Base-by-base conservation (phyloP, 2,329 filamentous ascomycete genomes). In the Pezicula radicicola region DNA sequence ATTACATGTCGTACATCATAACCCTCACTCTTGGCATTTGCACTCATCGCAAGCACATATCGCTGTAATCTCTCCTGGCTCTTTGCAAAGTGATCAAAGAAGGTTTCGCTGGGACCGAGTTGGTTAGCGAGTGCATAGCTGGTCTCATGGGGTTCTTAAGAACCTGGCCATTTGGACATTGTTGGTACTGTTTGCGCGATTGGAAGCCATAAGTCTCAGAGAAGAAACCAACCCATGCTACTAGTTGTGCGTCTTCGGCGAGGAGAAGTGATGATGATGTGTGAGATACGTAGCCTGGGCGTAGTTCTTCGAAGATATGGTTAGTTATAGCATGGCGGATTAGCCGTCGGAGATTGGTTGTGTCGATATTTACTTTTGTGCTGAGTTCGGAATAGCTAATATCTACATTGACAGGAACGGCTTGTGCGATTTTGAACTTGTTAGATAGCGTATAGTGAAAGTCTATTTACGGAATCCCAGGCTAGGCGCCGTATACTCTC, bases 301-400 rank as follows among this genome's bases (percentile, higher is more conserved):
- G 50, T 0, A 70, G 71, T 57, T 76, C 74, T 21, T 54, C 51
- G 50, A 76, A 75, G 51, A 84, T 70, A 28, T 68, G 67, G 55
- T 74, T 77, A n/a, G 78, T 81, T 70, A 82, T 82, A 47, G 75
- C 77, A 60, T 81, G 73, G 13, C 80, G 77, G 19, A 80, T 60
- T 3, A 77, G 63, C 46, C 77, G 75, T 18, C 74, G 71, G 13
- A 80, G 68, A 59, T 79, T 78, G 43, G 40, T 47, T 12, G 41
- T 12, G 15, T 56, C 51, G n/a, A 60, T 9, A 4, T 43, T 51
- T 28, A 35, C 19, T 16, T 44, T 53, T 27, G 66, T 56, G 15
- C 73, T 66, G 16, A 77, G 72, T 10, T 73, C 70, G 4, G 61
- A 54, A 49, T 72, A 72, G 3, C 74, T 72, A 6, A 75, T 74